phyloP scores from a whole-genome alignment of 176 grass and related monocot genomes.

The Panicum miliaceum region DNA sequence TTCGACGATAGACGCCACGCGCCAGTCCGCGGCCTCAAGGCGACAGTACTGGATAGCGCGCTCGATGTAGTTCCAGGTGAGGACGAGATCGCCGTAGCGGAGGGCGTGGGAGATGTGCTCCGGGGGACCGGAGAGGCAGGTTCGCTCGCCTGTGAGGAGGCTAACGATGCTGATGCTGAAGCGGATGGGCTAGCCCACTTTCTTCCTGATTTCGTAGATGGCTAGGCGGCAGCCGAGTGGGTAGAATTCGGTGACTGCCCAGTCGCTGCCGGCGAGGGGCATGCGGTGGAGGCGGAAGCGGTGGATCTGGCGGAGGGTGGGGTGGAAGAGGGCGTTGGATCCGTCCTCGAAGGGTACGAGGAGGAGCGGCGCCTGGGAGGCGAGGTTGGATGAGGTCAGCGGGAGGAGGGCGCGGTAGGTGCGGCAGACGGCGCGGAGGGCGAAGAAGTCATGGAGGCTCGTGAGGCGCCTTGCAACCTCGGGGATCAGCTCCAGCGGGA shows the following conservation, averaged over 20 bases:
- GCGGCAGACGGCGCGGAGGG: constrained; percentile 52
- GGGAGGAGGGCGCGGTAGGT: constrained; percentile 39
- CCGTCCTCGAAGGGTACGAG: constrained; percentile 30
- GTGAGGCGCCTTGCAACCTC: constrained; percentile 39
- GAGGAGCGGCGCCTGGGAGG: constrained; percentile 47
- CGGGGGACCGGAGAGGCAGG: constrained; percentile 39
- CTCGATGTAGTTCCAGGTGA: background rate
- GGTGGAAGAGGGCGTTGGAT: constrained; percentile 41
- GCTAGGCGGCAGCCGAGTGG: background rate
- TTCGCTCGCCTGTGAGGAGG: constrained; percentile 40
- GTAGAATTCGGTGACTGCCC: background rate
- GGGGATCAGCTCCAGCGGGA: constrained; percentile 44
- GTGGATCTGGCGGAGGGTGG: constrained; percentile 42
- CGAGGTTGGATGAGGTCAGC: constrained; percentile 28
- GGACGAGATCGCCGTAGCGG: constrained; percentile 36
- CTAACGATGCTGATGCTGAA: constrained; percentile 37
- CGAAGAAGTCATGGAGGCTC: constrained; percentile 52
- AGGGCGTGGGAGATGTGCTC: constrained; percentile 22
- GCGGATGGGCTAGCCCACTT: background rate
- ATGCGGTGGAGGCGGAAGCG: constrained; percentile 12
- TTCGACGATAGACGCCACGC: background rate
- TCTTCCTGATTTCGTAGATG: background rate
- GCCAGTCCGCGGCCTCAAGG: constrained; percentile 8
- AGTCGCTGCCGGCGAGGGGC: background rate
- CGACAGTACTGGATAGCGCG: constrained; percentile 33